Evolutionary conservation across 1,284 basidiomycete species (phyloP), one percentile per base, ranked within the genome.

Genomic region (Sphagnurus paluster): DNA sequence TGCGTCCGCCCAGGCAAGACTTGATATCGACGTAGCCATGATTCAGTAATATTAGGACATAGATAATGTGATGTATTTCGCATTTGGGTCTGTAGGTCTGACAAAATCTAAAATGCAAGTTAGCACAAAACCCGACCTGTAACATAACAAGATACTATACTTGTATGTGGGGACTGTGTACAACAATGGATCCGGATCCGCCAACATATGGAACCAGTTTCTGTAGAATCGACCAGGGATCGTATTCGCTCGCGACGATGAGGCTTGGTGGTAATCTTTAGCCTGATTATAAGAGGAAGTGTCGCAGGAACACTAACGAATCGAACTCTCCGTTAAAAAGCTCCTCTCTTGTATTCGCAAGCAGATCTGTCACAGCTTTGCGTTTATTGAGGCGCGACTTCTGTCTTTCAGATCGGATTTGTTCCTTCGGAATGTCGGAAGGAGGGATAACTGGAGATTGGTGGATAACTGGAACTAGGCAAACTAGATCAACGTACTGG

Each of bases 1-100:
- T 99, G 97, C 33, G 93, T 97, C 25, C 97, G 79, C 11, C 96
- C 96, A 19, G 96, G 96, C 14, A 99, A 74, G 21, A 82, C 82
- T 65, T 98, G 96, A 70, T 98, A 99, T 54, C 82, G 80, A 40
- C 97, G 80, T 39, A 93, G 68, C 88, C 92, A 99, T 8, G 85
- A 79, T 69, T 99, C 96, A 1, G 89, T 88, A 11, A 99, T 71
- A 16, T 80, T 84, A 7, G 93, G 85, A 23, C 84, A 85, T 16
- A 98, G 73, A 60, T 85, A 96, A 52, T 79, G 70, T 6, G 85
- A 80, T 33, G 77, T 64, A 21, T 76, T 69, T 35, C 91, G 81
- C 57, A 96, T 68, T 56, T 80, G 83, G 28, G 77, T 76, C 57
- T 97, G 87, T 2, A 90, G 71, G 46, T 94, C 87, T 11, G 87